A percentile compares a stretch with the other conserved stretches of the same genome.
These are phyloP conservation scores for Pyrenopolyporus hunteri DNA, from an alignment of 495 filamentous ascomycete species.

Conservation along the genomic window DNA sequence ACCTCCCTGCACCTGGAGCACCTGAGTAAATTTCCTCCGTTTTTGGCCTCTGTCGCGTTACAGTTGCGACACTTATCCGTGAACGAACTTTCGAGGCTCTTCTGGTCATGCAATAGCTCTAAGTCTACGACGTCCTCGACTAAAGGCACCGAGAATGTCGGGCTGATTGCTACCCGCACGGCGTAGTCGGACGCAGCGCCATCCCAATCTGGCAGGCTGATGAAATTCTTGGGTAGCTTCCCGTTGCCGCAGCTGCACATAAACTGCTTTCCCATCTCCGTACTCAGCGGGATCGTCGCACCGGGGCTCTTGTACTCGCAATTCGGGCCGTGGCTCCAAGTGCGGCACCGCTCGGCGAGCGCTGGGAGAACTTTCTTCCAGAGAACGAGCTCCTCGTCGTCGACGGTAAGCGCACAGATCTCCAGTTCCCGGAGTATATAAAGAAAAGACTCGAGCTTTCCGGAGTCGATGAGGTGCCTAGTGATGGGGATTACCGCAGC, in stretches of 20 bases:
- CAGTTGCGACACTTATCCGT: constrained; percentile 39
- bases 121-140: constrained; percentile 42
- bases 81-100: background rate
- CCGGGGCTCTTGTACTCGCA: constrained; percentile 56
- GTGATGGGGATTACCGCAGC: constrained; percentile 56
- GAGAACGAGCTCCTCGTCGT: constrained; percentile 52
- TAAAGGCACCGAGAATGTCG: constrained; percentile 38
- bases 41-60: constrained; percentile 30
- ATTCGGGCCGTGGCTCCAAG: constrained; percentile 52
- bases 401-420: constrained; percentile 42
- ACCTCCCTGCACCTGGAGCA: constrained; percentile 41
- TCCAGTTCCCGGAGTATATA: constrained; percentile 32
- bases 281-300: constrained; percentile 38
- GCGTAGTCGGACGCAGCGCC: constrained; percentile 29
- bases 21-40: constrained; percentile 33
- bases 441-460: constrained; percentile 42
- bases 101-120: constrained; percentile 6
- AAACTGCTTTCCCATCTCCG: constrained; percentile 34
- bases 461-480: constrained; percentile 21
- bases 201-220: constrained; percentile 44
- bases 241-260: constrained; percentile 49
- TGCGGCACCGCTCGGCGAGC: constrained; percentile 60
- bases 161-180: constrained; percentile 48
- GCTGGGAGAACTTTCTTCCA: constrained; percentile 59
- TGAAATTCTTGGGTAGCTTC: constrained; percentile 38